Evolutionary conservation across 768 basidiomycete species (phyloP), one percentile per base, ranked within the genome.

Genomic region (Lactarius tabidus): DNA sequence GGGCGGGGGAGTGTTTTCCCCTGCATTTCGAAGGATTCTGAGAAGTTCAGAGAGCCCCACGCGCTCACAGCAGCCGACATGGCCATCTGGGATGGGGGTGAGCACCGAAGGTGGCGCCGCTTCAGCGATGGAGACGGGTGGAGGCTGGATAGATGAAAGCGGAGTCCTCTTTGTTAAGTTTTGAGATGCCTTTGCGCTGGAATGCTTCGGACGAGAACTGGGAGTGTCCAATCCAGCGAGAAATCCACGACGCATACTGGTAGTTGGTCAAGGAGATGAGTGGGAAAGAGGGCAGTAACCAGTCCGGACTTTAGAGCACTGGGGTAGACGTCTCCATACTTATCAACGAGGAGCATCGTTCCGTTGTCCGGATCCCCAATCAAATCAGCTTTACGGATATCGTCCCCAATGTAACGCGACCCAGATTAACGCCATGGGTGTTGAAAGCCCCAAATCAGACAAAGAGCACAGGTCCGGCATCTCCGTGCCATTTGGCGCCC

Each of bases 11-110:
- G 38, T 26, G 26, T 20, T 59, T 35, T 64, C 63, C 17, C 57
- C 57, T 23, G 63, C 48, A 12, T 59, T 53, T 9, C 39, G 57
- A 28, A 64, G 57, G 29, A 64, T 64, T 20, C 41, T 59, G 57
- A 59, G 38, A 17, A 64, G 51, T 31, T 64, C 63, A 6, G 63
- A 64, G 38, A 59, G 57, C n/a, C 63, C 63, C 39, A 64, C 63
- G 18, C 45, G 57, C 28, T 64, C 63, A 35, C 63, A 64, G 39
- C 63, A 64, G 23, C 63, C 63, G n/a, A 64, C 29, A 43, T 64
- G 63, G 17, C 51, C 63, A 23, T 41, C 51, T 28, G 63, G 63
- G 28, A 64, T 64, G 15, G 57, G 51, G n/a, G 58, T 31, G n/a
- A 64, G 56, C 2, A n/a, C 53, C n/a, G 36, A 1, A 15, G 51